Evolutionary conservation across 2,329 filamentous ascomycete species (phyloP).

Genomic region (Metarhizium anisopliae): DNA sequence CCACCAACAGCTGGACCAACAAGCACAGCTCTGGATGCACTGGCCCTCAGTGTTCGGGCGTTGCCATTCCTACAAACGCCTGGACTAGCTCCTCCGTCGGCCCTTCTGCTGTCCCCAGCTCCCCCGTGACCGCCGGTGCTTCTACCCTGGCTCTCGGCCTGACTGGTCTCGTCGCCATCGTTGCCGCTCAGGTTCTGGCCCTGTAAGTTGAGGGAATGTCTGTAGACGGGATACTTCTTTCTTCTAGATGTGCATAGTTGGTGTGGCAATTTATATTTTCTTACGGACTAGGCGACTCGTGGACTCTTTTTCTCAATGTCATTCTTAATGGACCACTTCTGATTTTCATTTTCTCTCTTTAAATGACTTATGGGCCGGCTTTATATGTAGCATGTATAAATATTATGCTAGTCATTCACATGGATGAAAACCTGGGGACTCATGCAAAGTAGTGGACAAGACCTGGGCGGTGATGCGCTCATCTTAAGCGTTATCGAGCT

Average conservation of each 20-base stretch:
- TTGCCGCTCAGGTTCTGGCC: conserved; percentile 18
- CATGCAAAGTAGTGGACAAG: too few species aligned
- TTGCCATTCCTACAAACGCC: conserved; percentile 12
- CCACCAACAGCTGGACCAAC: not conserved
- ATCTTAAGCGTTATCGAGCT: too few species aligned
- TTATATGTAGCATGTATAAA: not conserved
- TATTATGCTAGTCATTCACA: not conserved
- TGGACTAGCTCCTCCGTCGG: conserved; percentile 5
- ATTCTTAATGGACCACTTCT: not conserved
- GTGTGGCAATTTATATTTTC: not conserved
- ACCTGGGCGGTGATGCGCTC: too few species aligned
- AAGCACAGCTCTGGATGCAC: conserved; percentile 3
- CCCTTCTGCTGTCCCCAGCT: conserved; percentile 15
- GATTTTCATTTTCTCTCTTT: not conserved
- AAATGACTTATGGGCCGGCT: not conserved
- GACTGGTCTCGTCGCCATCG: conserved; percentile 15
- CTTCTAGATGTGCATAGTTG: not conserved
- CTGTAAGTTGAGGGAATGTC: conserved; percentile 13
- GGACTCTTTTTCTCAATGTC: not conserved
- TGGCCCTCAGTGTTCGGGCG: conserved; percentile 8
- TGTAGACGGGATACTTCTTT: not conserved
- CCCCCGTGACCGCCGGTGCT: conserved; percentile 39
- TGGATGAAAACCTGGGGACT: too few species aligned
- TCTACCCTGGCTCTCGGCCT: conserved; percentile 18
- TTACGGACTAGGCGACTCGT: not conserved